Conservation (phyloP, 2,329 filamentous ascomycete genomes). For the Ramularia endophylla region DNA sequence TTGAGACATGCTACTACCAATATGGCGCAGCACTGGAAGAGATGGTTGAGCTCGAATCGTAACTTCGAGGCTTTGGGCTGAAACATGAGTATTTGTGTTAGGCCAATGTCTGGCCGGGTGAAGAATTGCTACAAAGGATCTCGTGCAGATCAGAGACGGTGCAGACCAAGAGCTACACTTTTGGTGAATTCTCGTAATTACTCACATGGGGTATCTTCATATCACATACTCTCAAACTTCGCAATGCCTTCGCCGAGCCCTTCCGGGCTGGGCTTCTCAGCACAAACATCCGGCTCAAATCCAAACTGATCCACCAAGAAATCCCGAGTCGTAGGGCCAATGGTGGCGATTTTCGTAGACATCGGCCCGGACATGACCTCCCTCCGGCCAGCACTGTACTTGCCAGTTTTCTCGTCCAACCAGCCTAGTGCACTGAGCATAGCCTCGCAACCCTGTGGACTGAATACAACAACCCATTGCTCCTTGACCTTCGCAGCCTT, state of each 20-base stretch:
- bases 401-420: conserved; percentile 37
- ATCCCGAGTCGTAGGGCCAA: conserved; percentile 85
- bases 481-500: conserved; percentile 27
- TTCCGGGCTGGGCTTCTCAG: conserved; percentile 73
- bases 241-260: conserved; percentile 66
- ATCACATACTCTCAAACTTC: conserved; percentile 8
- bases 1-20: no score
- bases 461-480: conserved; percentile 72
- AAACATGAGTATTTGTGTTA: no score
- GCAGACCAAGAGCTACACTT: no score
- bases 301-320: conserved; percentile 61
- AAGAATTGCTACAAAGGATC: no score
- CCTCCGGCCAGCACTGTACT: conserved; percentile 42
- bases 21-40: no score
- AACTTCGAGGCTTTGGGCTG: no score
- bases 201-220: neutral
- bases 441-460: conserved; percentile 55
- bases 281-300: conserved; percentile 71
- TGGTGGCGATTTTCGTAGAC: conserved; percentile 76
- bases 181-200: no score
- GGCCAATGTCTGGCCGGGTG: no score
- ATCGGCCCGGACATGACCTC: conserved; percentile 87
- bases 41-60: no score
- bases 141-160: no score
- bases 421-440: conserved; percentile 51